Base-by-base conservation (phyloP, 805 yeast species). In the Monosporozyma unispora region DNA sequence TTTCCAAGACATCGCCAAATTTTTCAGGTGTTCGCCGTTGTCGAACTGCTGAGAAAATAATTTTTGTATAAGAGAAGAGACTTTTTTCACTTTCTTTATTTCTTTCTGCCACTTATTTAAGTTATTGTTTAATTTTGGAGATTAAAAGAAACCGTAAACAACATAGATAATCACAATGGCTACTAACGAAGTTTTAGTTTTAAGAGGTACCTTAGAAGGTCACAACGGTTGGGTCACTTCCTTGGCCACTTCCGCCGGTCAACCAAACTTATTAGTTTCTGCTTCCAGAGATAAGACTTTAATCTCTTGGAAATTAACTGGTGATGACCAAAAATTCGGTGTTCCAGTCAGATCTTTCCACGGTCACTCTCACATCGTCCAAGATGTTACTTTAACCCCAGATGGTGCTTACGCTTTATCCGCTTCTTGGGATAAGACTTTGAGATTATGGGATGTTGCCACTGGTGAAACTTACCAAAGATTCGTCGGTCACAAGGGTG, bases 191-290 rank as follows among this genome's bases (percentile, higher is more conserved):
- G 95, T 90, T 83, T 82, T 91, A 80, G 96, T 91, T 76, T 87
- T 93, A 76, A 90, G 98, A 84, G 99, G 98, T 75, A 87, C 98
- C 83, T 85, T 93, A 74, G 97, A 91, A 80, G 96, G 88, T 70
- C 88, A 83, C 83, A 81, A 80, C 77, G 88, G 88, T 70, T 91
- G 98, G 98, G 99, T 93, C 71, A 93, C 99, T 62, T 82, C 96
- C 73, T 81, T 93, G 69, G 96, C 98, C 77, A 93, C 98, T 78
- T 84, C 96, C 72, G 85, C 89, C 70, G 89, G 90, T 73, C 87
- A 89, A 83, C 99, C 99, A 77, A 96, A 93, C 77, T 79, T 93
- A 71, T 83, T 93, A 70, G 81, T 93, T 75, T 93, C 99, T 71
- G 96, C 91, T 74, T 91, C 98, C 72, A 86, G 99, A 80, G 99